A percentile compares a stretch with the other conserved stretches of the same genome.
Evolutionary conservation across 768 basidiomycete genomes (phyloP).

Genomic region (Xerocomus brunneocitrinus): DNA sequence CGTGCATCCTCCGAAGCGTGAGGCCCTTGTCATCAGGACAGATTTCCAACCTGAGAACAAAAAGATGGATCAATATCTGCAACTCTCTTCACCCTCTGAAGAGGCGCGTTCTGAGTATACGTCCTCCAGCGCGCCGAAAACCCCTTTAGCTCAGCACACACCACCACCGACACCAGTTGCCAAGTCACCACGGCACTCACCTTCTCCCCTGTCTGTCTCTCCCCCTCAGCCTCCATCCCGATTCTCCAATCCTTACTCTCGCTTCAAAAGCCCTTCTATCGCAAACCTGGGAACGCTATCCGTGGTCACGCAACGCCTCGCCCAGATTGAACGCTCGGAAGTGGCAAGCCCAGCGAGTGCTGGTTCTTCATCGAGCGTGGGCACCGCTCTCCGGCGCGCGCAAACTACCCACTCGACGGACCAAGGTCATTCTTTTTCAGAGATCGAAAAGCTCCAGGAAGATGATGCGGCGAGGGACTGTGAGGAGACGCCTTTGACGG

Average conservation of each 20-base stretch:
- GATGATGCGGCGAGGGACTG: not conserved
- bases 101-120: constrained; percentile 26
- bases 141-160: not conserved
- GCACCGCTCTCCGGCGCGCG: constrained; percentile 24
- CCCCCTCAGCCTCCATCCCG: constrained; percentile 26
- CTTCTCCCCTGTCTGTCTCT: constrained; percentile 14
- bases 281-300: constrained; percentile 56
- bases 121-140: constrained; percentile 20
- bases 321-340: constrained; percentile 46
- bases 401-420: constrained; percentile 12
- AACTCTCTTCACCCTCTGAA: constrained; percentile 12
- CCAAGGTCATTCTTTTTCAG: constrained; percentile 16
- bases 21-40: constrained; percentile 16
- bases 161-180: constrained; percentile 24
- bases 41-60: constrained; percentile 2
- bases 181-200: constrained; percentile 21
- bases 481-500: constrained; percentile 18
- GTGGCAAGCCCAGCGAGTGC: constrained; percentile 18
- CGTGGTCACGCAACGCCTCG: constrained; percentile 62
- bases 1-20: not conserved
- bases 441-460: constrained; percentile 23
- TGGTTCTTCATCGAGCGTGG: constrained; percentile 18
- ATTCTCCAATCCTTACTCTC: constrained; percentile 24
- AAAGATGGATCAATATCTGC: not conserved
- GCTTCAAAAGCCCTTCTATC: constrained; percentile 53